These are phyloP conservation scores for Scheffersomyces titani DNA, from an alignment of 1,139 yeast genomes.

Conservation along the genomic window DNA sequence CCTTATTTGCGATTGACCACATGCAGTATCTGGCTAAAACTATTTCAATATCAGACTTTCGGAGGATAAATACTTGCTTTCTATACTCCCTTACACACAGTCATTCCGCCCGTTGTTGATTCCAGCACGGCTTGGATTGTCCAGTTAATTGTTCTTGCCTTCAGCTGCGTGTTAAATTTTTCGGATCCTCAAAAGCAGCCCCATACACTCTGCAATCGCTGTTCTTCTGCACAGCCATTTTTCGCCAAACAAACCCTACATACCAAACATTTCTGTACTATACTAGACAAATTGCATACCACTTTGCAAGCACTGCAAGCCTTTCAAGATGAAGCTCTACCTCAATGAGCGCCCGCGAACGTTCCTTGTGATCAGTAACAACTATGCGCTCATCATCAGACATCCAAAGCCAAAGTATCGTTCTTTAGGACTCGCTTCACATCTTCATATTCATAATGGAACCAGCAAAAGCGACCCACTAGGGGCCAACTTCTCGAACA, in stretches of 20 bases:
- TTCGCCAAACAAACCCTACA: neutral
- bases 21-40: neutral
- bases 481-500: slow-evolving; percentile 14
- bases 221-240: neutral
- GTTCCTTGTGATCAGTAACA: slow-evolving; percentile 50
- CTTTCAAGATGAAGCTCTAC: slow-evolving; percentile 44
- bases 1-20: neutral
- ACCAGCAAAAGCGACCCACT: slow-evolving; percentile 15
- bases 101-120: neutral
- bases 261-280: neutral
- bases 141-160: neutral
- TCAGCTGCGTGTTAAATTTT: neutral
- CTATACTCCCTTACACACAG: neutral
- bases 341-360: slow-evolving; percentile 57
- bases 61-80: neutral
- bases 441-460: slow-evolving; percentile 33
- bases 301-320: neutral
- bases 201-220: neutral
- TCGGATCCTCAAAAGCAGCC: neutral
- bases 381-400: slow-evolving; percentile 52
- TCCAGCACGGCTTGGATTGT: too few species aligned
- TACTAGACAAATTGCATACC: neutral
- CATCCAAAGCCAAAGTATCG: slow-evolving; percentile 40
- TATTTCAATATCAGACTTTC: neutral
- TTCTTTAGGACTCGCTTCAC: slow-evolving; percentile 17